These are phyloP conservation scores for Lathyrus tuberosus DNA, from an alignment of 306 rosid species.

Conservation along the genomic window DNA sequence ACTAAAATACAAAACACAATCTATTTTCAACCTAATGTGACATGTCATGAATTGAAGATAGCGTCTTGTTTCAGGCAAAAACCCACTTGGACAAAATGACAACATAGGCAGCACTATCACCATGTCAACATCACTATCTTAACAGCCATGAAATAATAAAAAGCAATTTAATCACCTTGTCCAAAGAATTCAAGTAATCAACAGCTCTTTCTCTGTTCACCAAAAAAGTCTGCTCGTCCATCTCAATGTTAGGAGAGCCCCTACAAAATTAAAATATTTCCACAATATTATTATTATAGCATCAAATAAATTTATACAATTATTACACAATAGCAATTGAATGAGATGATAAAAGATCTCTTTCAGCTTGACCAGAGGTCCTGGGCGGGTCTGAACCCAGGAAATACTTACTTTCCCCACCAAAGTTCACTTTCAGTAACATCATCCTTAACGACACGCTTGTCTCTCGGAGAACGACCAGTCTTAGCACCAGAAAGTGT, in stretches of 20 bases:
- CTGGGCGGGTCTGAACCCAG: too few species aligned
- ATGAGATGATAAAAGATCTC: too few species aligned
- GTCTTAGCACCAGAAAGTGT: constrained; percentile 97
- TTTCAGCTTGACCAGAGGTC: too few species aligned
- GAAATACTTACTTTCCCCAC: constrained; percentile 90
- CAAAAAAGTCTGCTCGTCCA: constrained; percentile 87
- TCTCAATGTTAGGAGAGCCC: constrained; percentile 96
- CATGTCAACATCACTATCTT: constrained; percentile 41
- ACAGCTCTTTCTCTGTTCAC: constrained; percentile 94
- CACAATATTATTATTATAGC: neutral
- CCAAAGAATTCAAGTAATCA: constrained; percentile 88
- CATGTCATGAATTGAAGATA: constrained; percentile 1
- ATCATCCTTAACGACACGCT: constrained; percentile 78
- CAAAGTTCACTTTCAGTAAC: constrained; percentile 75
- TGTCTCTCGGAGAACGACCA: constrained; percentile 90
- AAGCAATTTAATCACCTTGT: constrained; percentile 57
- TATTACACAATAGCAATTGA: too few species aligned
- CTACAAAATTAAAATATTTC: constrained; percentile 35
- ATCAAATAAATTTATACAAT: neutral
- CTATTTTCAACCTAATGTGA: neutral
- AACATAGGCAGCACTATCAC: constrained; percentile 7
- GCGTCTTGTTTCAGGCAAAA: constrained; percentile 25
- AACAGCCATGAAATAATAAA: constrained; percentile 6
- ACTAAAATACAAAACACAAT: constrained; percentile 11
- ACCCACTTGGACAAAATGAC: constrained; percentile 39